phyloP scores from a whole-genome alignment of 2,329 filamentous ascomycete genomes.

The Alternaria gaisen region DNA sequence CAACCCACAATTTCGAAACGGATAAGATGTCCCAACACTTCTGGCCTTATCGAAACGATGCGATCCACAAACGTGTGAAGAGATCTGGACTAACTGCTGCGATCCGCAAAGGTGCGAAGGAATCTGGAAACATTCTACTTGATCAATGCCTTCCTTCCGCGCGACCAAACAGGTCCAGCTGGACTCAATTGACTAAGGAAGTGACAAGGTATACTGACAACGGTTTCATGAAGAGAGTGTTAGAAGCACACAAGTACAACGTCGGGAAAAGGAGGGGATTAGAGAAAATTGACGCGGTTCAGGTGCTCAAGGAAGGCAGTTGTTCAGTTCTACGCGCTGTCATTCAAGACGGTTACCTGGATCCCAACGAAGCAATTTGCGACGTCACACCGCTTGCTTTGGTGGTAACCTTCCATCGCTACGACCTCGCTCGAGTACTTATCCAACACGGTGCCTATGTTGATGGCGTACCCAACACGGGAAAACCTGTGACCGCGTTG shows the following conservation, averaged over 20 bases:
- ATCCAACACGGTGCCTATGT: background rate
- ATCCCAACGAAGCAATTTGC: background rate
- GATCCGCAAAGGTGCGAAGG: background rate
- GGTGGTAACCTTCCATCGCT: background rate
- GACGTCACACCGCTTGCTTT: background rate
- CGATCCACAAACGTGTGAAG: background rate
- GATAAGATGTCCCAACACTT: background rate
- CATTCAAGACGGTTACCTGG: background rate
- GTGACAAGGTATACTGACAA: background rate
- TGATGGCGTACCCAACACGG: background rate
- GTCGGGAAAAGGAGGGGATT: background rate
- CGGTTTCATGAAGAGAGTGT: background rate
- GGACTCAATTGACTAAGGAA: background rate
- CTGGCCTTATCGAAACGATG: background rate
- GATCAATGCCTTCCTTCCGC: background rate
- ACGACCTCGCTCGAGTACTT: slow-evolving; percentile 6
- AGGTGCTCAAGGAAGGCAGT: background rate
- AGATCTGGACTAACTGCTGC: background rate
- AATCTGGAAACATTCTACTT: background rate
- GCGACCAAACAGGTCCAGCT: background rate
- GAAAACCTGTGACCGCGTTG: slow-evolving; percentile 1
- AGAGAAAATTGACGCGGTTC: background rate
- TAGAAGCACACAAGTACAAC: background rate
- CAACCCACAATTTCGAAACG: background rate
- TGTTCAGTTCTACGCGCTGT: background rate